Percentiles rank a stretch among this genome's conserved stretches.
These are phyloP conservation scores for Ustilago nuda DNA, from an alignment of 1,284 basidiomycete genomes.

Conservation along the genomic window DNA sequence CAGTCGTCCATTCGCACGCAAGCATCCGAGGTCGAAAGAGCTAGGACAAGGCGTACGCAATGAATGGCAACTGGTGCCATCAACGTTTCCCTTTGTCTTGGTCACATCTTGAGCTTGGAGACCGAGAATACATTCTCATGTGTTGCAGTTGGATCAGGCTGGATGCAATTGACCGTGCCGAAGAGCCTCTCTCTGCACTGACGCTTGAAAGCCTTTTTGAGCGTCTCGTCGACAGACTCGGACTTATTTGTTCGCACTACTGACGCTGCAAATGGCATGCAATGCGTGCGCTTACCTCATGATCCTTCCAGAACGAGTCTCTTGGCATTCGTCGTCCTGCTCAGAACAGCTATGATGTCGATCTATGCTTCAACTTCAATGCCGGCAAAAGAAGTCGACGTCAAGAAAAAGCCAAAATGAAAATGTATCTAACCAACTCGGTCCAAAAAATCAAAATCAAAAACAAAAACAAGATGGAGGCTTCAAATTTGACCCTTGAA, in stretches of 20 bases:
- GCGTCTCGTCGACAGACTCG: no score
- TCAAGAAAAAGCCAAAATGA: conserved; percentile 9
- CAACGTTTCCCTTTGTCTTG: neutral
- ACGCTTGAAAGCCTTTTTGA: no score
- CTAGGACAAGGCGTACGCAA: neutral
- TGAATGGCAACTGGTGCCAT: neutral
- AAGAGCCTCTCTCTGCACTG: no score
- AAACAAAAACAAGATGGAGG: conserved; percentile 11
- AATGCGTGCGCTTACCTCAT: no score
- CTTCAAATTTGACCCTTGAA: conserved; percentile 12
- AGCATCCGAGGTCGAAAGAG: neutral
- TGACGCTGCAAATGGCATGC: neutral
- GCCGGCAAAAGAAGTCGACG: conserved; percentile 4
- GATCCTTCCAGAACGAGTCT: no score
- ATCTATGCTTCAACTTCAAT: neutral
- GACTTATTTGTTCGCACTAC: neutral
- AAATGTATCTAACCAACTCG: conserved; percentile 4
- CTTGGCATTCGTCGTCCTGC: neutral
- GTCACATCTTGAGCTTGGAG: conserved; percentile 7
- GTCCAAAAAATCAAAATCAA: conserved; percentile 27
- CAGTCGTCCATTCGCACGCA: conserved; percentile 3
- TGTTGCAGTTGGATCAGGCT: neutral
- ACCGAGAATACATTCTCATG: neutral
- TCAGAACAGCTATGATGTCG: neutral
- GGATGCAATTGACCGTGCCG: no score